Evolutionary conservation across 208 protist species (phyloP), one percentile per base, ranked within the genome.

Genomic region (Trypanosoma cruzi): DNA sequence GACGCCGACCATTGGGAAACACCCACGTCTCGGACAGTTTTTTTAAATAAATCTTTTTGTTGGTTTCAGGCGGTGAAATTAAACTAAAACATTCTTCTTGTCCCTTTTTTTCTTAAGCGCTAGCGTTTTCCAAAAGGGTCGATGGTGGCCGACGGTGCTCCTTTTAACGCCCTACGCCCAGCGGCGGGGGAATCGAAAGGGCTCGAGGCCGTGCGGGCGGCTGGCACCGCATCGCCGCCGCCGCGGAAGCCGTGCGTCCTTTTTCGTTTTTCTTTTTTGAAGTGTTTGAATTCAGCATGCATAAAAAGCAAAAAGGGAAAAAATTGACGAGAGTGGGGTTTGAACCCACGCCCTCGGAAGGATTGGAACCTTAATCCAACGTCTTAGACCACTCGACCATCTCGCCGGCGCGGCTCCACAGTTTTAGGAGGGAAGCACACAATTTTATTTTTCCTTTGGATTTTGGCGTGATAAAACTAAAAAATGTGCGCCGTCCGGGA

Each of bases 401-500:
- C n/a, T n/a, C n/a, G n/a, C n/a, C n/a, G n/a, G n/a, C n/a, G n/a
- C n/a, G n/a, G n/a, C n/a, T n/a, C n/a, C n/a, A n/a, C n/a, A n/a
- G n/a, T n/a, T n/a, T n/a, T n/a, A n/a, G n/a, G n/a, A n/a, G n/a
- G n/a, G n/a, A n/a, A n/a, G n/a, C n/a, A n/a, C n/a, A n/a, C n/a
- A n/a, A n/a, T n/a, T n/a, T n/a, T n/a, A n/a, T n/a, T n/a, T n/a
- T n/a, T n/a, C n/a, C n/a, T n/a, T n/a, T n/a, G n/a, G n/a, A n/a
- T n/a, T n/a, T n/a, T n/a, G n/a, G n/a, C n/a, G n/a, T n/a, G n/a
- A n/a, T 48, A 49, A 24, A 62, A 62, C 16, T 7, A 28, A 46
- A 56, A 80, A 78, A 67, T 53, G 1, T 90, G 87, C 87, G 84
- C 87, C 87, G 84, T 76, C 86, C 86, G 89, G 86, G 85, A 92